phyloP scores from a whole-genome alignment of 2,329 filamentous ascomycete species.

The Pseudogymnoascus sp. region DNA sequence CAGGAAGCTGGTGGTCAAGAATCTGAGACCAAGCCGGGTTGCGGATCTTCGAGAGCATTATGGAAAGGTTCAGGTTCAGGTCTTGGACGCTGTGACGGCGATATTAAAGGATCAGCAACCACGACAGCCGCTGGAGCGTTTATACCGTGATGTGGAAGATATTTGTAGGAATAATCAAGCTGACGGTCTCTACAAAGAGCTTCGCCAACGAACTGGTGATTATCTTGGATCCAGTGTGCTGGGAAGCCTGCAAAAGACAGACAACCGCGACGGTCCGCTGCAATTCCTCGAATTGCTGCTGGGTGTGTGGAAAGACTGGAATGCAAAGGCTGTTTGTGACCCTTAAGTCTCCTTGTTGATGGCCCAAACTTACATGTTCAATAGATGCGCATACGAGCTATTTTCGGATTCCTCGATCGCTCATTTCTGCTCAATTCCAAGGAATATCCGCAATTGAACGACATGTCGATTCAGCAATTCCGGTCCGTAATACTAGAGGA shows the following conservation, averaged over 20 bases:
- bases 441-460: conserved; percentile 65
- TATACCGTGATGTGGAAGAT: conserved; percentile 89
- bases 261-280: not conserved
- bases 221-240: conserved; percentile 5
- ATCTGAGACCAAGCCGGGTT: conserved; percentile 58
- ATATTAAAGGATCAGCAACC: conserved; percentile 63
- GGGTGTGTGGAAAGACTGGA: conserved; percentile 6
- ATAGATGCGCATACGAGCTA: conserved; percentile 70
- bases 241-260: not conserved
- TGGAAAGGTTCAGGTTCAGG: conserved; percentile 63
- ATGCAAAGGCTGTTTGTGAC: not conserved
- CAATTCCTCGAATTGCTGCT: not conserved
- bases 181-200: conserved; percentile 56
- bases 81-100: conserved; percentile 64
- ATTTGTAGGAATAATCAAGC: conserved; percentile 75
- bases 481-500: conserved; percentile 45
- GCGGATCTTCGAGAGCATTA: conserved; percentile 71
- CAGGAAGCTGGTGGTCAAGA: conserved; percentile 90
- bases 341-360: not conserved
- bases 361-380: conserved; percentile 13
- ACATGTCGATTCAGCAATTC: conserved; percentile 73
- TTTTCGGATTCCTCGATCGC: conserved; percentile 91
- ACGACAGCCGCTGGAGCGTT: conserved; percentile 70
- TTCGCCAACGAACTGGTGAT: conserved; percentile 31
- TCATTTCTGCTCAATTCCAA: conserved; percentile 75